phyloP scores from a whole-genome alignment of 257 asterid genomes.

The Linderniella brevidens region DNA sequence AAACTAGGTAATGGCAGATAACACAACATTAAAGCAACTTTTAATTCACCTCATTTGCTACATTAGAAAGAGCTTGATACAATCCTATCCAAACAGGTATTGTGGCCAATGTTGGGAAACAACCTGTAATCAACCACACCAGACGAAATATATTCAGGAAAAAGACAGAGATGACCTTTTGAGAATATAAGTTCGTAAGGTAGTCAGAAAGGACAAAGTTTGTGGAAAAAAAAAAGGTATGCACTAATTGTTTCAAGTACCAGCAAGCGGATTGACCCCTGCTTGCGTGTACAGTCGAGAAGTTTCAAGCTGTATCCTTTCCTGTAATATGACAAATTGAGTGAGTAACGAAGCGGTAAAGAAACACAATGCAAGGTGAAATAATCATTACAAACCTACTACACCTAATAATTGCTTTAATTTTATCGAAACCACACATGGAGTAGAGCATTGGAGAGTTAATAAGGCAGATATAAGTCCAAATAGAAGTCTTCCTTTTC shows the following conservation, averaged over 20 bases:
- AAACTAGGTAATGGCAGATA: background rate
- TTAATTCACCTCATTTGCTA: constrained; percentile 81
- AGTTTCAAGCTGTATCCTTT: constrained; percentile 98
- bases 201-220: background rate
- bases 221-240: background rate
- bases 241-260: constrained; percentile 17
- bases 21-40: constrained; percentile 10
- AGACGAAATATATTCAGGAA: background rate
- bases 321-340: constrained; percentile 31
- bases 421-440: no score
- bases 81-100: constrained; percentile 98
- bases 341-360: constrained; percentile 6
- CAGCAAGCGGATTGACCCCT: constrained; percentile 99
- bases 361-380: no score
- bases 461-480: no score
- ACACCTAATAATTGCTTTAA: no score
- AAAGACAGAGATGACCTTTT: no score
- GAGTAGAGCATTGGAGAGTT: no score
- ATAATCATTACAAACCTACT: no score
- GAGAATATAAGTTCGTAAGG: no score
- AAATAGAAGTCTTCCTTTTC: no score
- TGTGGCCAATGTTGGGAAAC: constrained; percentile 97
- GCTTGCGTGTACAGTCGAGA: constrained; percentile 83
- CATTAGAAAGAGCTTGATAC: constrained; percentile 97
- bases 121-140: constrained; percentile 39